Percentiles rank a stretch among this genome's conserved stretches.
phyloP scores from a whole-genome alignment of 305 asterid species.

The Plantago lanceolata region DNA sequence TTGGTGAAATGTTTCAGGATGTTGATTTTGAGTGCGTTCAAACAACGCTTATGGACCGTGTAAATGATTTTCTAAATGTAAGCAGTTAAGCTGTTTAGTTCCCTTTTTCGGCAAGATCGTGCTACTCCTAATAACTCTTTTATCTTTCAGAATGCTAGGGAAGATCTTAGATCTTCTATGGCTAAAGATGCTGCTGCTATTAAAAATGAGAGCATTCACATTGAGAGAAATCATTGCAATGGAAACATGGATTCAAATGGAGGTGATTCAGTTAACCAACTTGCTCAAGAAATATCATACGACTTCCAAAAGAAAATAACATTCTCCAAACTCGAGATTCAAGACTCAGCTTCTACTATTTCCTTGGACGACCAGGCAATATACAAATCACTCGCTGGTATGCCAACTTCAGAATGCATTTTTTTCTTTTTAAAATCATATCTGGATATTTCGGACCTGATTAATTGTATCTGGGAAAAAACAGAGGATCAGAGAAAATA shows the following conservation, averaged over 20 bases:
- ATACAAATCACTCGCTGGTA: slow-evolving; percentile 50
- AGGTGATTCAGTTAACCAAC: slow-evolving; percentile 27
- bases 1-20: slow-evolving; percentile 43
- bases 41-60: slow-evolving; percentile 78
- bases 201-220: slow-evolving; percentile 57
- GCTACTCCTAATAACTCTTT: slow-evolving; percentile 27
- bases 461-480: too few relatives aligned
- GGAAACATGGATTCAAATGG: slow-evolving; percentile 33
- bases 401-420: slow-evolving; percentile 20
- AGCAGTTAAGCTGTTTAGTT: slow-evolving; percentile 31
- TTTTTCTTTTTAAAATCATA: slow-evolving; percentile 6
- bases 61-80: slow-evolving; percentile 72
- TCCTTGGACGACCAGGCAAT: slow-evolving; percentile 36
- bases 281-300: slow-evolving; percentile 35
- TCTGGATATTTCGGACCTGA: slow-evolving; percentile 16
- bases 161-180: slow-evolving; percentile 83
- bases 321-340: slow-evolving; percentile 55
- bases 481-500: background rate
- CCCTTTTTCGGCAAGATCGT: slow-evolving; percentile 16
- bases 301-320: slow-evolving; percentile 86
- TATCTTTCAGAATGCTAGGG: slow-evolving; percentile 59
- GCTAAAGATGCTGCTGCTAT: slow-evolving; percentile 80
- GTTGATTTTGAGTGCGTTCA: slow-evolving; percentile 83
- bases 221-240: slow-evolving; percentile 28
- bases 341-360: slow-evolving; percentile 32